Conservation (phyloP, 345 rosid genomes). For the Euphorbia pulcherrima region DNA sequence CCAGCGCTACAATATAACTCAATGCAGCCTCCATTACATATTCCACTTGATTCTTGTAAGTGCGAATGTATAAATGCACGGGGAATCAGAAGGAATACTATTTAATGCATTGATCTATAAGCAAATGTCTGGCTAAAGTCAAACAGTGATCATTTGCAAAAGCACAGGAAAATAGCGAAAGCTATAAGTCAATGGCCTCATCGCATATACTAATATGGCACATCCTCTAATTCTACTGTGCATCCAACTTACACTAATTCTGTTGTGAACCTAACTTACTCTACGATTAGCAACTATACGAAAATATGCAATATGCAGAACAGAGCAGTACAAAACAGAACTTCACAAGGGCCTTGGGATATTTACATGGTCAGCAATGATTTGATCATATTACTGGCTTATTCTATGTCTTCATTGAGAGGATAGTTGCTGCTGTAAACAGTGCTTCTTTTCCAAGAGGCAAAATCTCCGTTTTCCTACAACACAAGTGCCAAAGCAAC, state of each 20-base stretch:
- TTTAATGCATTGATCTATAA: too few relatives aligned
- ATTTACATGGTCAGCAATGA: neutral
- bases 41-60: too few relatives aligned
- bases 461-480: conserved; percentile 63
- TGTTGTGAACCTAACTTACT: neutral
- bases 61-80: too few relatives aligned
- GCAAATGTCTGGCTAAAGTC: neutral
- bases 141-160: neutral
- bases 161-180: neutral
- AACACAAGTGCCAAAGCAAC: conserved; percentile 24
- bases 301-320: neutral
- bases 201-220: neutral
- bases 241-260: neutral
- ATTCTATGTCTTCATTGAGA: conserved; percentile 28
- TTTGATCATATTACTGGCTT: neutral
- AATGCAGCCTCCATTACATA: too few relatives aligned
- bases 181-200: neutral
- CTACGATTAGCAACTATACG: neutral
- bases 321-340: neutral
- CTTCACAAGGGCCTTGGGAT: neutral
- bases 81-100: too few relatives aligned
- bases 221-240: neutral
- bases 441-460: conserved; percentile 70
- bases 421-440: conserved; percentile 61
- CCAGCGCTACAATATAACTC: too few relatives aligned